Evolutionary conservation across 2,329 filamentous ascomycete genomes (phyloP).

Genomic region (Epichloe bromicola): DNA sequence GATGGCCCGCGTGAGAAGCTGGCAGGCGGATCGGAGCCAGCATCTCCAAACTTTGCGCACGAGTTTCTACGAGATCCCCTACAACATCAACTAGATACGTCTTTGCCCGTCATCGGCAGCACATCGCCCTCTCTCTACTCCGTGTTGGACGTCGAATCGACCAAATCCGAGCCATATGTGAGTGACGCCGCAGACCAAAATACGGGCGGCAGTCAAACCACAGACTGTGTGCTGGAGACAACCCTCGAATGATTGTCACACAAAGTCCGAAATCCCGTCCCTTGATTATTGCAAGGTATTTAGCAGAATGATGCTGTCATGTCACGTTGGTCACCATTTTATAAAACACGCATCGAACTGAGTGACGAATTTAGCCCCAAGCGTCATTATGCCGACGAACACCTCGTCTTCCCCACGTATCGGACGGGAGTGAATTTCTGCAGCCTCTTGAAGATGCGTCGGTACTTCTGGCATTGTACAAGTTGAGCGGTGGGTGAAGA

Average conservation of each 20-base stretch:
- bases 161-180: background rate
- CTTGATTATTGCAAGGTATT: background rate
- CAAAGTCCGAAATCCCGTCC: background rate
- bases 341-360: no score
- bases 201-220: background rate
- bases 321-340: no score
- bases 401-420: no score
- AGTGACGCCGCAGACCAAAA: background rate
- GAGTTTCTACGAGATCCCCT: background rate
- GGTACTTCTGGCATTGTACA: no score
- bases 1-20: background rate
- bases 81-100: background rate
- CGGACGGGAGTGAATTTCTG: no score
- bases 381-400: no score
- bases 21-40: background rate
- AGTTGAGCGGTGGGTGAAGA: no score
- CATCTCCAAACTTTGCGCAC: background rate
- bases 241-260: background rate
- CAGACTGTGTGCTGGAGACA: background rate
- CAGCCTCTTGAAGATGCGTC: no score
- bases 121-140: background rate
- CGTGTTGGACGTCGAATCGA: background rate
- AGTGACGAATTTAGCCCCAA: no score
- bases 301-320: no score
- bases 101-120: background rate